Evolutionary conservation across 2,329 filamentous ascomycete genomes (phyloP).

Genomic region (Sphaerulina musiva): DNA sequence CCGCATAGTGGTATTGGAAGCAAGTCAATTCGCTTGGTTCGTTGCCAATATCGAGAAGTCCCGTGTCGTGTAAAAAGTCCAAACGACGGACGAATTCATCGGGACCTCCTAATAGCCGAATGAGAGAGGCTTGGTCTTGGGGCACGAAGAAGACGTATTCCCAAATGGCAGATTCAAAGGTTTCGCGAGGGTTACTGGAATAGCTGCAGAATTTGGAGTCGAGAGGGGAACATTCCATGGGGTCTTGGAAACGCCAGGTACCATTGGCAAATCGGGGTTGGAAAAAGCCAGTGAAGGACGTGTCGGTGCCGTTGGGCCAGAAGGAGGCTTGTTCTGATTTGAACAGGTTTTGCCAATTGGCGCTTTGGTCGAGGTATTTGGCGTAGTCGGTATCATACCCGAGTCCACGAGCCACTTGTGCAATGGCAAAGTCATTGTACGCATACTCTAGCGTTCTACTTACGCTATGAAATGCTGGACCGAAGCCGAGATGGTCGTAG

Average conservation of each 20-base stretch:
- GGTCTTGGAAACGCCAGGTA: constrained; percentile 63
- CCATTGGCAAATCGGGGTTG: constrained; percentile 61
- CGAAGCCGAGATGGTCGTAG: constrained; percentile 56
- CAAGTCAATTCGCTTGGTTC: constrained; percentile 41
- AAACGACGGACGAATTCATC: constrained; percentile 35
- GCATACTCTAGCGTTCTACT: constrained; percentile 63
- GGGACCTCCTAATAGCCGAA: constrained; percentile 36
- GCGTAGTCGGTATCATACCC: constrained; percentile 46
- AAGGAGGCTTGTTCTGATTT: constrained; percentile 52
- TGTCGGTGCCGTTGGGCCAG: constrained; percentile 47
- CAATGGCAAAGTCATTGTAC: constrained; percentile 61
- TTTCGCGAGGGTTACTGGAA: constrained; percentile 52
- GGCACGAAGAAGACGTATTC: constrained; percentile 58
- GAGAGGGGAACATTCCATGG: constrained; percentile 47
- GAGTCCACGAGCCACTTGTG: constrained; percentile 57
- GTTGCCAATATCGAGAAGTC: constrained; percentile 40
- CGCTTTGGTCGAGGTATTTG: constrained; percentile 57
- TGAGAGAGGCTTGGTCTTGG: constrained; percentile 36
- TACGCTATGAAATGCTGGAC: constrained; percentile 64
- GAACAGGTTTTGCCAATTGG: constrained; percentile 69
- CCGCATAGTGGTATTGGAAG: constrained; percentile 41
- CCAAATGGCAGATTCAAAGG: constrained; percentile 65
- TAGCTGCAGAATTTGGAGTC: constrained; percentile 44
- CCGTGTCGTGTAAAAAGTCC: constrained; percentile 38
- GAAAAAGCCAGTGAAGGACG: constrained; percentile 62